Conservation (phyloP, 2,329 filamentous ascomycete genomes). For the Oidium heveae region DNA sequence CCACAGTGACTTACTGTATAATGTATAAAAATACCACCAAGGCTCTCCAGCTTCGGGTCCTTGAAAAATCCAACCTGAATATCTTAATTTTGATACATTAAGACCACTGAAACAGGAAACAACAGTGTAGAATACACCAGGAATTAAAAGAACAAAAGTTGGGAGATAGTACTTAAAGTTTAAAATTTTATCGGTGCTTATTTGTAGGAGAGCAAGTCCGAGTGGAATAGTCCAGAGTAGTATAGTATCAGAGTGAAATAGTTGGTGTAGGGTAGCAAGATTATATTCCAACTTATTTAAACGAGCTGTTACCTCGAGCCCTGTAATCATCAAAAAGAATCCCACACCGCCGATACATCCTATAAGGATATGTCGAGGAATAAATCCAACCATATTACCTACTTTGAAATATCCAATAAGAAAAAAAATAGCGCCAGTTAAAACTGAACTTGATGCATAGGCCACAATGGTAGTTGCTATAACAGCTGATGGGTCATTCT, state of each 20-base stretch:
- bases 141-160: constrained; percentile 59
- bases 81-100: constrained; percentile 38
- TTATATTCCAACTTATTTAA: constrained; percentile 68
- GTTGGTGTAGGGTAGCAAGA: constrained; percentile 44
- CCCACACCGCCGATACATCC: constrained; percentile 95
- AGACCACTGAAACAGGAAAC: constrained; percentile 44
- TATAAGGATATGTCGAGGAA: constrained; percentile 84
- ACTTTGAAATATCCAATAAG: constrained; percentile 68
- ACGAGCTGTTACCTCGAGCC: constrained; percentile 77
- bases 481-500: constrained; percentile 59
- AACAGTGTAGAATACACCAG: constrained; percentile 52
- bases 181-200: constrained; percentile 50
- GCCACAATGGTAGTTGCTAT: constrained; percentile 85
- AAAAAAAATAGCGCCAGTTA: constrained; percentile 83
- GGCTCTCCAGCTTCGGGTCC: constrained; percentile 64
- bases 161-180: constrained; percentile 71
- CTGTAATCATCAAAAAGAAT: constrained; percentile 79
- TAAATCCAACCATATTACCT: constrained; percentile 87
- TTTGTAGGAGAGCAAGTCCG: constrained; percentile 46
- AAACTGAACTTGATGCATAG: constrained; percentile 69
- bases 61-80: constrained; percentile 73
- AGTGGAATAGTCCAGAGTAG: constrained; percentile 68
- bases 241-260: constrained; percentile 50
- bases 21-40: constrained; percentile 94
- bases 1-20: constrained; percentile 44